Conservation (phyloP, 163 green algal genomes). For the Scenedesmus sp. region DNA sequence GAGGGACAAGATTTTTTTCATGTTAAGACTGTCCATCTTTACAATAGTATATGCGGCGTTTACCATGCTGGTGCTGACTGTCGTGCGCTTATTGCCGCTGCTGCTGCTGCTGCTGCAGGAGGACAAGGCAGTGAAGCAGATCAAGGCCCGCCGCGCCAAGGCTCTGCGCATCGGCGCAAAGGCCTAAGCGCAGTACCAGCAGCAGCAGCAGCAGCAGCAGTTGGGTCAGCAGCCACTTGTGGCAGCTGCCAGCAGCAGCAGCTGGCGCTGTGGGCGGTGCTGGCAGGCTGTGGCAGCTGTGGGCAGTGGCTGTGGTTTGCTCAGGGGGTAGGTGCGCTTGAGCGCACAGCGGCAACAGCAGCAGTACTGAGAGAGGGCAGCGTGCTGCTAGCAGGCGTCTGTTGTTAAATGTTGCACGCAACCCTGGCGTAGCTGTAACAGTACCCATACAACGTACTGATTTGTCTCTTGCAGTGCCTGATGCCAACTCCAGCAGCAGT, state of each 20-base stretch:
- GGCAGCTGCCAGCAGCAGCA: slow-evolving; percentile 1
- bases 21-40: no score
- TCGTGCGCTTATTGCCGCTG: neutral
- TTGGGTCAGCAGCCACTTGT: neutral
- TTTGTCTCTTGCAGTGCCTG: no score
- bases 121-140: slow-evolving; percentile 74
- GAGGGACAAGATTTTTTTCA: no score
- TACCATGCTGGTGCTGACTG: neutral
- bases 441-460: neutral
- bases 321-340: neutral
- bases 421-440: neutral
- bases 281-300: neutral
- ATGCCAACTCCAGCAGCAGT: no score
- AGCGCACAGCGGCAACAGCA: neutral
- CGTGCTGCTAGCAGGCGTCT: neutral
- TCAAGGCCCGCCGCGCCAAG: slow-evolving; percentile 77
- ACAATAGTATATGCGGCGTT: no score
- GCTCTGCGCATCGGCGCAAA: slow-evolving; percentile 82
- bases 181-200: slow-evolving; percentile 41
- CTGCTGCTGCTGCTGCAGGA: slow-evolving; percentile 58
- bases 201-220: neutral
- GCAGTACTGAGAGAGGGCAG: neutral
- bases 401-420: neutral
- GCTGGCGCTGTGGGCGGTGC: neutral
- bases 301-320: neutral